Evolutionary conservation across 2,329 filamentous ascomycete genomes (phyloP), one percentile per base, ranked within the genome.

Genomic region (Alternaria arborescens): DNA sequence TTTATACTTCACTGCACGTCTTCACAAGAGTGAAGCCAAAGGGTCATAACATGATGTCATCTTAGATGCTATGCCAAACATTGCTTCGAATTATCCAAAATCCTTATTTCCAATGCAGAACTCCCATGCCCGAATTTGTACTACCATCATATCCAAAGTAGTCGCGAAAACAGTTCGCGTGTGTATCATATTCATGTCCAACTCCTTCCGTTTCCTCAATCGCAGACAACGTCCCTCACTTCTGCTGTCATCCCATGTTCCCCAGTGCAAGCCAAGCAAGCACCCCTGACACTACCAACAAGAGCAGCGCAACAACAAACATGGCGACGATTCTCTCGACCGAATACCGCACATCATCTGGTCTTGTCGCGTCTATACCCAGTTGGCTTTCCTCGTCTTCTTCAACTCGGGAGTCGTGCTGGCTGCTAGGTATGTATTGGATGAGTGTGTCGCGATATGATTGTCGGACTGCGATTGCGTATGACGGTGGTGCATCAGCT

Each of bases 401-500:
- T 20, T 54, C 51, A 3, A 64, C 52, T 11, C 52, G 38, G 4
- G 58, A 18, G 8, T 43, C 56, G 20, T 38, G 40, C 3, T 30
- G 44, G 8, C 46, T 32, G 8, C 36, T 24, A 16, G 50, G 43
- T 52, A 75, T 66, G 53, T 74, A 64, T 16, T 68, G 63, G 11
- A 72, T 58, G 6, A 76, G 65, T 41, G 73, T 74, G 14, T 71
- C 68, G 44, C 67, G 69, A 56, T 71, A 72, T 0, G 71, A 66
- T 41, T 72, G 66, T 16, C 66, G 62, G 7, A 77, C 66, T 16
- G 66, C 72, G 16, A 69, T 58, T 6, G 66, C 51, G 55, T 76
- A 76, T 8, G 72, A 61, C 0, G 73, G 73, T 0, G 73, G 73
- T 30, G 72, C 70, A 55, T 74, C 72, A 40, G 64, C 64, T 1